Evolutionary conservation across 225 moss, liverwort and hornwort species (phyloP).

Genomic region (Anthoceros angustus): DNA sequence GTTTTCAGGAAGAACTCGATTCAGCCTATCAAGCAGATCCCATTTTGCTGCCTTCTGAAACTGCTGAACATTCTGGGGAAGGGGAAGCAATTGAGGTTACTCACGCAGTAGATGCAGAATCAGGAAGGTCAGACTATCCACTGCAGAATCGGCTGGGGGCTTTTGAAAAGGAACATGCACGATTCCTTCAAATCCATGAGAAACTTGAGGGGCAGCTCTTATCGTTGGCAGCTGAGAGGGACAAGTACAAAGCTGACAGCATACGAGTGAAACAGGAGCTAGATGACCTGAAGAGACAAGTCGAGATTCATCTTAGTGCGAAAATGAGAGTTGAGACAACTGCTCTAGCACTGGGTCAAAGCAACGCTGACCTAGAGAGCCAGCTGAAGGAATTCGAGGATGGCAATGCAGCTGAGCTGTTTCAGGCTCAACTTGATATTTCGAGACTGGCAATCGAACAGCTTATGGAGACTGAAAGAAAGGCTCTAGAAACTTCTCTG

Average conservation of each 20-base stretch:
- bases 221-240: neutral
- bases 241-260: neutral
- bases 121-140: neutral
- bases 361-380: neutral
- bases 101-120: neutral
- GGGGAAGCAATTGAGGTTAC: neutral
- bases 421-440: neutral
- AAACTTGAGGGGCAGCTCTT: neutral
- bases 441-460: neutral
- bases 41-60: neutral
- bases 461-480: neutral
- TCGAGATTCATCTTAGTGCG: neutral
- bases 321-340: neutral
- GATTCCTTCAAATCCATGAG: neutral
- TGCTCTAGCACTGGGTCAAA: neutral
- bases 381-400: neutral
- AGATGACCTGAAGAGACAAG: neutral
- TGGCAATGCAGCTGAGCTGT: neutral
- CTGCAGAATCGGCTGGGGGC: neutral
- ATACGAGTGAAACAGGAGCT: neutral
- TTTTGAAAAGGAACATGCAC: neutral
- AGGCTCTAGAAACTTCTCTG: neutral
- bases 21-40: neutral
- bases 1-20: neutral
- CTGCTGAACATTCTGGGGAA: neutral